A percentile compares a stretch with the other conserved stretches of the same genome.
Evolutionary conservation across 495 filamentous ascomycete genomes (phyloP).

Genomic region (Cercophora scortea): DNA sequence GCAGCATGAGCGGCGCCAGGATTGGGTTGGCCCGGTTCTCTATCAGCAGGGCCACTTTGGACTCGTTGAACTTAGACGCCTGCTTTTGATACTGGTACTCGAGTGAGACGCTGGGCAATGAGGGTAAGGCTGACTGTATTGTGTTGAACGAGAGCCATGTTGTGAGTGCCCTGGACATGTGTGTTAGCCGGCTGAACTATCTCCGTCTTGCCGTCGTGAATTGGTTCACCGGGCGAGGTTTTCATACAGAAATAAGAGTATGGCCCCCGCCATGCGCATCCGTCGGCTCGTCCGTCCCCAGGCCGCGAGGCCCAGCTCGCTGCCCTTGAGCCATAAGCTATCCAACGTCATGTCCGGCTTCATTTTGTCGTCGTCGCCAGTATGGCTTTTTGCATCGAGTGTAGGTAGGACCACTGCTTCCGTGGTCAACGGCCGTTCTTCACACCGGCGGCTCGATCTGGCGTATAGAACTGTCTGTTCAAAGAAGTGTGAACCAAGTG

Average conservation of each 20-base stretch:
- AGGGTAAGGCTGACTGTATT: conserved; percentile 4
- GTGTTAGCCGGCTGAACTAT: background rate
- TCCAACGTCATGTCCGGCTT: conserved; percentile 15
- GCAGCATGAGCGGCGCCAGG: conserved; percentile 39
- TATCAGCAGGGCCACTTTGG: conserved; percentile 43
- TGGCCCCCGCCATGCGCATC: conserved; percentile 18
- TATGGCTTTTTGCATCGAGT: no score
- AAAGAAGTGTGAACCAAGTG: no score
- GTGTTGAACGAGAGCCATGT: conserved; percentile 9
- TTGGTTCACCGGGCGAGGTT: background rate
- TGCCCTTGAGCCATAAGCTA: conserved; percentile 16
- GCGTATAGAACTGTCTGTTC: no score
- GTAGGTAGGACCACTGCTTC: no score
- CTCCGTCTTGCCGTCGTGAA: no score
- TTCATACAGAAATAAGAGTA: conserved; percentile 22
- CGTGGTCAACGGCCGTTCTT: no score
- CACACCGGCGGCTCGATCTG: no score
- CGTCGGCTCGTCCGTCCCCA: conserved; percentile 27
- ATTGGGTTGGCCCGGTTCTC: conserved; percentile 36
- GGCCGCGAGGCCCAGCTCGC: conserved; percentile 10
- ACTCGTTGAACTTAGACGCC: conserved; percentile 32
- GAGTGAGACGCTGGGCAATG: conserved; percentile 21
- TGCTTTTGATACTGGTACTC: conserved; percentile 18
- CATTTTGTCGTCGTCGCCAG: background rate
- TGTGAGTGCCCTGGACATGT: conserved; percentile 6